Evolutionary conservation across 768 basidiomycete species (phyloP), one percentile per base, ranked within the genome.

Genomic region (Xerocomus brunneocitrinus): DNA sequence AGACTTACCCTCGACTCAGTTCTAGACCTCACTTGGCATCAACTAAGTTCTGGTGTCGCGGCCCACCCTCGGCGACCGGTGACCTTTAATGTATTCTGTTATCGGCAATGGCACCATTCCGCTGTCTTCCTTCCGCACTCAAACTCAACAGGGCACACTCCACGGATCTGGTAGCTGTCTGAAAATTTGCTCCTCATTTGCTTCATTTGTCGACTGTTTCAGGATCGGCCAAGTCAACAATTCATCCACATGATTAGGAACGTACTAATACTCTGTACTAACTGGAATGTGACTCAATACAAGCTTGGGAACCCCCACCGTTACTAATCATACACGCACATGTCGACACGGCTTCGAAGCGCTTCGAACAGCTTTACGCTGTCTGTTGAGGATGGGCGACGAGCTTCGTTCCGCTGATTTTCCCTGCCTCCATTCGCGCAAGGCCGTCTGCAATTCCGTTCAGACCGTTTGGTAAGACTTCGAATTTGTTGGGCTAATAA

Each of bases 361-460:
- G 8, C 7, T 46, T 13, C 30, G 24, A 19, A 36, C 5, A 10
- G 5, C 24, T 55, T 55, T 47, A 68, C 48, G 39, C 55, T 7
- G 71, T 72, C 36, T 77, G 73, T 52, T 71, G 71, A 16, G 76
- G 77, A 49, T 64, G 71, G 1, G 55, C 73, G 8, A 80, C 68
- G 19, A 80, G 58, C 59, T 80, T 80, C 14, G 55, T 61, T 5
- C 73, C 78, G n/a, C 75, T 77, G 30, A 78, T 67, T 50, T 73
- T 51, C 8, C 72, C 67, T 3, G 56, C 54, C 60, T 62, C 64
- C 59, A 79, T 40, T 54, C 62, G 62, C 42, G 72, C 64, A 28
- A 80, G 58, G 2, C 73, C 77, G 9, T 49, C 66, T 0, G 52
- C 38, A 8, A 79, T 67, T 8, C 71, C 77, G 8, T 59, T 52